Conservation (phyloP, 2,329 filamentous ascomycete genomes). For the Colletotrichum destructivum region DNA sequence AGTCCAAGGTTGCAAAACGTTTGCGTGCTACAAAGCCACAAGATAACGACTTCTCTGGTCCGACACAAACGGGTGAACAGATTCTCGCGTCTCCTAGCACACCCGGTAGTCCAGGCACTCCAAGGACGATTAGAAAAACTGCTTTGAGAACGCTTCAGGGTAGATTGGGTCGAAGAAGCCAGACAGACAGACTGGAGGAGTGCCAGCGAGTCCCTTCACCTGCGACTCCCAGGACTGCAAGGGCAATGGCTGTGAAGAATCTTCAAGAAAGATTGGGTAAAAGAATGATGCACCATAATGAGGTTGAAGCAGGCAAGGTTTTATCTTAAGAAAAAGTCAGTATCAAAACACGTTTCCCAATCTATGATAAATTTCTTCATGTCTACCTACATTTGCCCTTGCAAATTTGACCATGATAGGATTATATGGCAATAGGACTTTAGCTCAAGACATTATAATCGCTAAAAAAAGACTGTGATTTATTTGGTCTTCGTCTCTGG, state of each 20-base stretch:
- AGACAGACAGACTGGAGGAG: neutral
- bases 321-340: neutral
- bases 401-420: too few species aligned
- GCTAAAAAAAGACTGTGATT: neutral
- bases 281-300: conserved; percentile 28
- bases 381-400: too few species aligned
- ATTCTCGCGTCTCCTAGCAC: neutral
- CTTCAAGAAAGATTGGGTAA: conserved; percentile 28
- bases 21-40: conserved; percentile 19
- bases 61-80: neutral
- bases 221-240: conserved; percentile 8
- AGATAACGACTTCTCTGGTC: neutral
- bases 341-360: neutral
- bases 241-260: conserved; percentile 24
- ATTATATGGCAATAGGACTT: too few species aligned
- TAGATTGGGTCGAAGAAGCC: neutral
- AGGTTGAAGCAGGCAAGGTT: neutral
- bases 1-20: conserved; percentile 25
- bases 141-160: conserved; percentile 12
- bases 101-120: neutral
- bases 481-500: neutral
- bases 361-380: too few species aligned
- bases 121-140: conserved; percentile 16
- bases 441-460: too few species aligned
- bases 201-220: neutral